phyloP scores from a whole-genome alignment of 352 stramenopile genomes.

The Phytophthora idaei region DNA sequence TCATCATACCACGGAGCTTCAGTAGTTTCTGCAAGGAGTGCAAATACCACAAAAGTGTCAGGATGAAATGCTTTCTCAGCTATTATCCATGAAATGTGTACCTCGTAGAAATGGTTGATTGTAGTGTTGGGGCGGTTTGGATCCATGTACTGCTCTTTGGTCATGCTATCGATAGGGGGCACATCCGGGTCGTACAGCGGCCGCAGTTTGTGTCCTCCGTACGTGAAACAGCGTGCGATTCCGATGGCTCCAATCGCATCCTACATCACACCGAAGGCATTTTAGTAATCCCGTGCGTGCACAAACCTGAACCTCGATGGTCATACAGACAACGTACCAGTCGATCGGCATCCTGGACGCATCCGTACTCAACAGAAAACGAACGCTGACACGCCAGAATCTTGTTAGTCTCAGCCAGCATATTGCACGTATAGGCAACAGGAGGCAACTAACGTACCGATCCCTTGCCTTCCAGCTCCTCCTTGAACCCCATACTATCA shows the following conservation, averaged over 20 bases:
- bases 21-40: conserved; percentile 74
- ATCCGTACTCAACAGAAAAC: conserved; percentile 78
- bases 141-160: conserved; percentile 84
- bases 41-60: conserved; percentile 1
- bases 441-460: conserved; percentile 16
- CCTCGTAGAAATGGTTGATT: conserved; percentile 92
- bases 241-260: conserved; percentile 92
- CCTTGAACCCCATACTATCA: conserved; percentile 86
- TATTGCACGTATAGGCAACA: not conserved
- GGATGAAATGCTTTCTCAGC: not conserved
- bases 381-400: conserved; percentile 20
- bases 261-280: conserved; percentile 25
- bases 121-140: conserved; percentile 68
- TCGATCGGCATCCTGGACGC: conserved; percentile 90
- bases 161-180: conserved; percentile 58
- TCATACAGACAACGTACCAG: conserved; percentile 43
- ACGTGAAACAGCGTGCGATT: conserved; percentile 92
- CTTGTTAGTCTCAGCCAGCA: not conserved
- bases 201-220: conserved; percentile 84
- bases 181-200: conserved; percentile 79
- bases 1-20: conserved; percentile 89
- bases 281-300: not conserved
- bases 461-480: conserved; percentile 57
- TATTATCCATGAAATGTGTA: conserved; percentile 13
- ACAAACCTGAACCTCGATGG: not conserved